Evolutionary conservation across 345 rosid genomes (phyloP), one percentile per base, ranked within the genome.

Genomic region (Hevea brasiliensis): DNA sequence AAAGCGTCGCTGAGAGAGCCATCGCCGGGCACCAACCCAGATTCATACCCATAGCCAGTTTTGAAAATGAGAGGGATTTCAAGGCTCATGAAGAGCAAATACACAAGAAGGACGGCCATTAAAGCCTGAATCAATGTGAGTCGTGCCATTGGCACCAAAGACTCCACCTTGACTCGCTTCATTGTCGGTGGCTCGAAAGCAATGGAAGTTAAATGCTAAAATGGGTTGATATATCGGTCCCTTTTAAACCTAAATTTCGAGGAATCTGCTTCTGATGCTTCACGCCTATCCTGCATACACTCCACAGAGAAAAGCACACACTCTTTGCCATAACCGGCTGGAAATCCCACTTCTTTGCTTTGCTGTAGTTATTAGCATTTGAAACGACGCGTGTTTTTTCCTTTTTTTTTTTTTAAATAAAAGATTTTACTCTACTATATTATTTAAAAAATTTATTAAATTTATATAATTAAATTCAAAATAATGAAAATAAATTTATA

Each of bases 21-120:
- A 0, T 65, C 81, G 20, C 18, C 80, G 24, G 81, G 14, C 47
- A 18, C 57, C 0, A 84, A 81, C 37, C n/a, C n/a, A n/a, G n/a
- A n/a, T n/a, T n/a, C n/a, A n/a, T n/a, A n/a, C n/a, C 76, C 86
- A 48, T 37, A 62, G 42, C 74, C 82, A 27, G 85, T 65, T 69
- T 29, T 79, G 63, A 87, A 76, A 62, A 85, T 85, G 0, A 83
- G 54, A 17, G 90, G 90, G 64, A 87, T 76, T 76, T 85, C 83
- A 27, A 83, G 80, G 84, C 74, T 79, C 60, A 84, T 81, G 80
- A 84, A 79, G 53, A 87, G 79, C 42, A 87, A 74, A 48, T 79
- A 87, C 18, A 87, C 55, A 58, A 85, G 65, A 70, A 85, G 29
- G 10, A 80, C 55, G 68, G 77, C 80, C 81, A 83, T 77, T 27